phyloP scores from a whole-genome alignment of 176 grass and related monocot species.

The Rhipidocladum racemiflorum region DNA sequence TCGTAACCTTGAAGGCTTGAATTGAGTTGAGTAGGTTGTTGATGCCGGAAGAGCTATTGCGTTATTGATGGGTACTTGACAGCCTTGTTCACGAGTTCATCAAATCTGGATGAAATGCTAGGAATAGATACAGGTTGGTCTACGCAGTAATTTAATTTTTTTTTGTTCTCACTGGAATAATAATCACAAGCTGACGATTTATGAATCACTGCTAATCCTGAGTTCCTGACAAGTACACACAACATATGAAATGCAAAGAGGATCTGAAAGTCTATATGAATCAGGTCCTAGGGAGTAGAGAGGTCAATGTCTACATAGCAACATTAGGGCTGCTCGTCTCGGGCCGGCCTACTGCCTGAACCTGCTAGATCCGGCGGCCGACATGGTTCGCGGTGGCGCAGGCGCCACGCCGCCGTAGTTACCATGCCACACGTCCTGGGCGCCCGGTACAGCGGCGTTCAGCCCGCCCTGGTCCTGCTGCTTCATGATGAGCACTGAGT shows the following conservation, averaged over 20 bases:
- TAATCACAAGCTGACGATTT: neutral
- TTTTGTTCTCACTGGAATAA: neutral
- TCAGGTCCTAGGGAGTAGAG: constrained; percentile 21
- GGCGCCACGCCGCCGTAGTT: constrained; percentile 12
- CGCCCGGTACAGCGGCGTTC: constrained; percentile 38
- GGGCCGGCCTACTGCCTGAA: neutral
- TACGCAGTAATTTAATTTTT: too few species aligned
- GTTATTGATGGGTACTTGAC: neutral
- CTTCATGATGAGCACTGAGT: constrained; percentile 82
- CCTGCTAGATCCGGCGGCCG: constrained; percentile 12
- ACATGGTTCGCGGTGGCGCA: neutral
- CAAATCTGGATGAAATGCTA: neutral
- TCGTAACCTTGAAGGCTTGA: neutral
- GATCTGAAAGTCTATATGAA: constrained; percentile 14
- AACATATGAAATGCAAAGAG: neutral
- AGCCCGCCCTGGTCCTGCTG: constrained; percentile 82
- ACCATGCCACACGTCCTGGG: constrained; percentile 27
- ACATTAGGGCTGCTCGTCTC: neutral
- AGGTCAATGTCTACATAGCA: neutral
- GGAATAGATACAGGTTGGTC: neutral
- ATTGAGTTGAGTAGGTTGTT: too few species aligned
- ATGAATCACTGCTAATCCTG: neutral
- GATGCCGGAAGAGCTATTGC: too few species aligned
- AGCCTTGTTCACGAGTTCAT: neutral
- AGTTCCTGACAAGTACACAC: constrained; percentile 27